Evolutionary conservation across 805 yeast genomes (phyloP).

Genomic region (Ogataea paradorogensis): DNA sequence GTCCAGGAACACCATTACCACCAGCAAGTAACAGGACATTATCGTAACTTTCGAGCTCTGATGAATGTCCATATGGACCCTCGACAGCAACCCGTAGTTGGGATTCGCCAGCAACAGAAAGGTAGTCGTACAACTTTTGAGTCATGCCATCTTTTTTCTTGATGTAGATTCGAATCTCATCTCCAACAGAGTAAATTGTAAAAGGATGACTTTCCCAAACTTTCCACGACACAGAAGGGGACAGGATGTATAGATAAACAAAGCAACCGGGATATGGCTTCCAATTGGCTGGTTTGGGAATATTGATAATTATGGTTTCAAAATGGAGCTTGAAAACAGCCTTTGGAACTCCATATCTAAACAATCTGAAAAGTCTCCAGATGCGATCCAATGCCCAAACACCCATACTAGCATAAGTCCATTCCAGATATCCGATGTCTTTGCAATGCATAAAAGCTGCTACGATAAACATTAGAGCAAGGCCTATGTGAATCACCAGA

Average conservation of each 20-base stretch:
- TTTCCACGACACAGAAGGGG: constrained; percentile 30
- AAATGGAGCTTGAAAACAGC: constrained; percentile 19
- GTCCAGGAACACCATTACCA: constrained; percentile 59
- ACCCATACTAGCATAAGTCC: constrained; percentile 37
- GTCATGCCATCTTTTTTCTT: constrained; percentile 53
- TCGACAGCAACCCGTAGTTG: constrained; percentile 39
- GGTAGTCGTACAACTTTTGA: constrained; percentile 31
- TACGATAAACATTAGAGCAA: constrained; percentile 43
- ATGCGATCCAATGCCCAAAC: constrained; percentile 44
- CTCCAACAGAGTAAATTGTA: constrained; percentile 35
- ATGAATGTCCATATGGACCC: constrained; percentile 52
- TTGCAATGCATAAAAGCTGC: constrained; percentile 47
- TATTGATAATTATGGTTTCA: constrained; percentile 23
- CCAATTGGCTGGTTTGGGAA: constrained; percentile 48
- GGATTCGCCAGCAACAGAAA: constrained; percentile 19
- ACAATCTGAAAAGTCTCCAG: constrained; percentile 34
- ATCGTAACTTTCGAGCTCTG: constrained; percentile 40
- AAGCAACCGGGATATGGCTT: constrained; percentile 54
- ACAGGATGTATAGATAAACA: constrained; percentile 49
- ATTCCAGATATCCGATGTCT: constrained; percentile 40
- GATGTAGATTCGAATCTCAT: constrained; percentile 38
- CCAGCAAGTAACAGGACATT: constrained; percentile 49
- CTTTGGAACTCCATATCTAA: constrained; percentile 27
- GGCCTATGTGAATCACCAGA: constrained; percentile 40
- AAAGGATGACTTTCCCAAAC: constrained; percentile 69